These are phyloP conservation scores for Colletotrichum tamarilloi DNA, from an alignment of 2,329 filamentous ascomycete species.

Conservation along the genomic window DNA sequence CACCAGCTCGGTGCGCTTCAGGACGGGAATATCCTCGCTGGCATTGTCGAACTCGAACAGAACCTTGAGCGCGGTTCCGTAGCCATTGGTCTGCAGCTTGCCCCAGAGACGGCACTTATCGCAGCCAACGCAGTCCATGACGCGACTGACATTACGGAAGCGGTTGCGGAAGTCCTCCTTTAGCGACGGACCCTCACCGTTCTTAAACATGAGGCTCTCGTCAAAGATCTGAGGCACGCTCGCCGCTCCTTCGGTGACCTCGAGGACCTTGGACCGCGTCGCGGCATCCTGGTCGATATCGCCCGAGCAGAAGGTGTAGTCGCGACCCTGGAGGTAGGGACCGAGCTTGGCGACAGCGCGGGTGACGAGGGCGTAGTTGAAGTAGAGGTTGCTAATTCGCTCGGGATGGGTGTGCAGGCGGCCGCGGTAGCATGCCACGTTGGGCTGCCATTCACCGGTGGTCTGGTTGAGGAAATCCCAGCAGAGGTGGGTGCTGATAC, in stretches of 20 bases:
- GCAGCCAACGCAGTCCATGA: conserved; percentile 99
- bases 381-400: conserved; percentile 96
- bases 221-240: conserved; percentile 87
- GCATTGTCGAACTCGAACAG: conserved; percentile 89
- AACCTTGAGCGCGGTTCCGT: conserved; percentile 94
- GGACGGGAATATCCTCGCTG: conserved; percentile 71
- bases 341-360: conserved; percentile 92
- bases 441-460: conserved; percentile 92
- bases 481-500: conserved; percentile 95
- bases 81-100: conserved; percentile 94
- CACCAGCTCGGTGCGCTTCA: conserved; percentile 92
- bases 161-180: conserved; percentile 98
- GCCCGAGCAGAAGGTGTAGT: conserved; percentile 92
- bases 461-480: conserved; percentile 96
- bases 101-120: conserved; percentile 99
- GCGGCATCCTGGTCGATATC: conserved; percentile 81
- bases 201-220: conserved; percentile 94
- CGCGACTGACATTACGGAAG: conserved; percentile 93
- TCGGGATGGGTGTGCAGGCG: conserved; percentile 89
- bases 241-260: conserved; percentile 77
- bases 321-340: conserved; percentile 72
- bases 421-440: conserved; percentile 86
- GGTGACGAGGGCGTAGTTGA: conserved; percentile 97
- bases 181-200: conserved; percentile 77
- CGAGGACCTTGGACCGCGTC: conserved; percentile 85